Percentiles rank a stretch among this genome's conserved stretches.
Conservation (phyloP, 495 filamentous ascomycete genomes). For the Neurospora sp. region DNA sequence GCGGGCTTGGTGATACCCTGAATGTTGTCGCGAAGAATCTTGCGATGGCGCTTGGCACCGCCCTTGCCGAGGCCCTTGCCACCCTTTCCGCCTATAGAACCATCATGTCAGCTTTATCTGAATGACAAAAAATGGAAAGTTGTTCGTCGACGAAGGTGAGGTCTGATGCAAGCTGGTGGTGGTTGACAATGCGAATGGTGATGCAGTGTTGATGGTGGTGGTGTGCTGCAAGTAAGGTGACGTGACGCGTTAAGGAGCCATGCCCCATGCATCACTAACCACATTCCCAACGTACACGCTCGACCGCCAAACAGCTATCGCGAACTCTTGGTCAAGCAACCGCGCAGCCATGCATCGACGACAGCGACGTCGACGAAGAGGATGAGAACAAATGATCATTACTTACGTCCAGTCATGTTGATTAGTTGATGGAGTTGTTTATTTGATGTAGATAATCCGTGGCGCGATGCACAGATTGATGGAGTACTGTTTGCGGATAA, state of each 20-base stretch:
- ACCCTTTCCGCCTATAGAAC: constrained; percentile 59
- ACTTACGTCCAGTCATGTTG: constrained; percentile 96
- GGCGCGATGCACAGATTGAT: constrained; percentile 17
- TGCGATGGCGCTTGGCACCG: constrained; percentile 89
- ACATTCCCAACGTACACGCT: constrained; percentile 14
- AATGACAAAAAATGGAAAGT: not conserved
- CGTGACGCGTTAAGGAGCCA: constrained; percentile 15
- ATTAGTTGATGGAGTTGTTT: constrained; percentile 23
- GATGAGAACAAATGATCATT: constrained; percentile 23
- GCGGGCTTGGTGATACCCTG: constrained; percentile 99
- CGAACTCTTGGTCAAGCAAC: constrained; percentile 12
- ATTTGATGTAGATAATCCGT: constrained; percentile 16
- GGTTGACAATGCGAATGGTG: not conserved
- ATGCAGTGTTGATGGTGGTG: not conserved
- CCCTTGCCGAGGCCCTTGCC: constrained; percentile 88
- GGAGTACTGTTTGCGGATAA: constrained; percentile 12
- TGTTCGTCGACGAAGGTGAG: not conserved
- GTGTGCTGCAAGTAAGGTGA: not conserved
- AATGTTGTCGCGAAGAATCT: constrained; percentile 99
- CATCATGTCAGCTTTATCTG: constrained; percentile 11
- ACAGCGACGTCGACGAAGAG: constrained; percentile 7
- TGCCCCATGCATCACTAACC: constrained; percentile 7
- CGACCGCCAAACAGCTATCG: constrained; percentile 15
- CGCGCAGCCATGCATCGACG: constrained; percentile 2
- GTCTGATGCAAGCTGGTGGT: not conserved